Conservation (phyloP, 2,329 filamentous ascomycete species). For the Ceratocystis cubensis region DNA sequence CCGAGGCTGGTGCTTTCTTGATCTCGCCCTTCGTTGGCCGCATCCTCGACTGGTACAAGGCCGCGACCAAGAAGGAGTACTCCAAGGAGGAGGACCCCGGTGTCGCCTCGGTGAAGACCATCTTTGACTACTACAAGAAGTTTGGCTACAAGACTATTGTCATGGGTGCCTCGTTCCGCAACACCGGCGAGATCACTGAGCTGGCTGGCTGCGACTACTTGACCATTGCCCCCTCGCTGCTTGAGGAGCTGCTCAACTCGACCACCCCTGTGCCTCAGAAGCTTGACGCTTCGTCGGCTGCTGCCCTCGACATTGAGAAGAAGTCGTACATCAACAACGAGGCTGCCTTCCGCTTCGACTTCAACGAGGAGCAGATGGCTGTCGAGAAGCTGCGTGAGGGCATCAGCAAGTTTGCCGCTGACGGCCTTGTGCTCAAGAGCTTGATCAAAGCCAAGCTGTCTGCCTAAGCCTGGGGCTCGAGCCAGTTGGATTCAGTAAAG, state of each 20-base stretch:
- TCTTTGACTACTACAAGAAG: conserved; percentile 99
- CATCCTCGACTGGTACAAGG: conserved; percentile 99
- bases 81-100: conserved; percentile 81
- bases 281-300: conserved; percentile 60
- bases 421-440: conserved; percentile 84
- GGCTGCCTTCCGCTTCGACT: conserved; percentile 87
- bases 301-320: conserved; percentile 66
- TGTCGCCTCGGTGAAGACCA: conserved; percentile 82
- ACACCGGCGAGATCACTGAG: conserved; percentile 91
- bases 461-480: conserved; percentile 28
- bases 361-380: conserved; percentile 99
- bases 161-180: conserved; percentile 99
- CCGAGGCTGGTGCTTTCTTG: conserved; percentile 89
- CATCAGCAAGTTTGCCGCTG: conserved; percentile 98
- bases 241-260: conserved; percentile 88
- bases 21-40: conserved; percentile 99
- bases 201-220: conserved; percentile 97
- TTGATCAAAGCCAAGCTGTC: conserved; percentile 78
- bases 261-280: conserved; percentile 75
- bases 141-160: conserved; percentile 97
- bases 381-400: conserved; percentile 98
- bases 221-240: conserved; percentile 61
- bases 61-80: conserved; percentile 87
- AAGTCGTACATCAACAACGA: conserved; percentile 85
- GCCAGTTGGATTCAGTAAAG: too few species aligned